A percentile compares a stretch with the other conserved stretches of the same genome.
Conservation (phyloP, 2,329 filamentous ascomycete genomes). For the Pseudopyrenochaeta lycopersici region DNA sequence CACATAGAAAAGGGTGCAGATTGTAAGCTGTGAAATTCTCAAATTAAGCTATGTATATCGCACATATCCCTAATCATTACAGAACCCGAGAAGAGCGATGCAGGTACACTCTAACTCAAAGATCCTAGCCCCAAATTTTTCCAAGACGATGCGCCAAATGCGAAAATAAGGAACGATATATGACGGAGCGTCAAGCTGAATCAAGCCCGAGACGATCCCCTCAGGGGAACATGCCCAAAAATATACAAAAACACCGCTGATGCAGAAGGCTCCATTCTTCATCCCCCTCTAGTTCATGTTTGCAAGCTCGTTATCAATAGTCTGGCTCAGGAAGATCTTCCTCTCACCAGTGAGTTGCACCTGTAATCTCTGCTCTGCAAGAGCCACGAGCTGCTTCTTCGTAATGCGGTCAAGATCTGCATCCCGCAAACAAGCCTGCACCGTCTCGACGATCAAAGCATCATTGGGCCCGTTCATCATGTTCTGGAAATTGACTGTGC, state of each 20-base stretch:
- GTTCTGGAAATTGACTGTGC: constrained; percentile 67
- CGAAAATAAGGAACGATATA: background rate
- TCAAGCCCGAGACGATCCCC: constrained; percentile 3
- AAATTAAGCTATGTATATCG: background rate
- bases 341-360: constrained; percentile 87
- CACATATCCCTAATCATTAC: constrained; percentile 10
- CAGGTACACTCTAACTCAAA: background rate
- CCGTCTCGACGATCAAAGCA: constrained; percentile 80
- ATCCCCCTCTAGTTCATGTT: constrained; percentile 74
- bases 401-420: constrained; percentile 97
- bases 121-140: constrained; percentile 8
- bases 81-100: constrained; percentile 2
- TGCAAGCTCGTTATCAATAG: constrained; percentile 92
- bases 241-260: constrained; percentile 25
- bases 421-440: constrained; percentile 82
- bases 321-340: constrained; percentile 86
- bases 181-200: background rate
- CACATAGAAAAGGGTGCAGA: too few relatives aligned
- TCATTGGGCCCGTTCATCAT: constrained; percentile 75
- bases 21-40: background rate
- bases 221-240: constrained; percentile 19
- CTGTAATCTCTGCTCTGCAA: constrained; percentile 93
- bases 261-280: constrained; percentile 21
- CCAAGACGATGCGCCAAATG: constrained; percentile 14
- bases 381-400: constrained; percentile 88